Evolutionary conservation across 805 yeast species (phyloP).

Genomic region (Lachancea mirantina): DNA sequence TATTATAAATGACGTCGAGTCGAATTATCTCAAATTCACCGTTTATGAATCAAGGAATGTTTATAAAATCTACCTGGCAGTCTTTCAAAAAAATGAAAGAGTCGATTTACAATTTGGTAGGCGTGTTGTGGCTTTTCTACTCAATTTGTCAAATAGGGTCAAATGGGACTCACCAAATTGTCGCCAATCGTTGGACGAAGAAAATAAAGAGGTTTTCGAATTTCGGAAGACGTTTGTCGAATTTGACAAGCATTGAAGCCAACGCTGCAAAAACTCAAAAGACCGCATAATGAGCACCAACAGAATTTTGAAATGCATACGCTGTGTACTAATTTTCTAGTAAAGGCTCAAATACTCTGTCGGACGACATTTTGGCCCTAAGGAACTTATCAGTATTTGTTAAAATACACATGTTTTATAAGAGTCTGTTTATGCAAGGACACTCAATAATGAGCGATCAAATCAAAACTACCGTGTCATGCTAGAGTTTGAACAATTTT

Average conservation of each 20-base stretch:
- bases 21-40: slow-evolving; percentile 32
- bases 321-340: too few relatives aligned
- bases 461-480: too few relatives aligned
- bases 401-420: too few relatives aligned
- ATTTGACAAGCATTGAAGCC: slow-evolving; percentile 34
- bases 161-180: slow-evolving; percentile 67
- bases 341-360: too few relatives aligned
- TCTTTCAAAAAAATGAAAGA: slow-evolving; percentile 30
- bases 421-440: too few relatives aligned
- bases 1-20: slow-evolving; percentile 23
- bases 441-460: too few relatives aligned
- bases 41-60: slow-evolving; percentile 28
- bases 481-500: too few relatives aligned
- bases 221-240: slow-evolving; percentile 51
- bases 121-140: slow-evolving; percentile 59
- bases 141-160: slow-evolving; percentile 53
- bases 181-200: slow-evolving; percentile 54
- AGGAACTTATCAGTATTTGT: too few relatives aligned
- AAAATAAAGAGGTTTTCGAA: slow-evolving; percentile 51
- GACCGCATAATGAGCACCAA: not conserved
- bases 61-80: slow-evolving; percentile 26
- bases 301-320: too few relatives aligned
- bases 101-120: slow-evolving; percentile 82
- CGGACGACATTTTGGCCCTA: too few relatives aligned
- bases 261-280: not conserved